These are phyloP conservation scores for Arthroderma sp. DNA, from an alignment of 2,329 filamentous ascomycete genomes.

Conservation along the genomic window DNA sequence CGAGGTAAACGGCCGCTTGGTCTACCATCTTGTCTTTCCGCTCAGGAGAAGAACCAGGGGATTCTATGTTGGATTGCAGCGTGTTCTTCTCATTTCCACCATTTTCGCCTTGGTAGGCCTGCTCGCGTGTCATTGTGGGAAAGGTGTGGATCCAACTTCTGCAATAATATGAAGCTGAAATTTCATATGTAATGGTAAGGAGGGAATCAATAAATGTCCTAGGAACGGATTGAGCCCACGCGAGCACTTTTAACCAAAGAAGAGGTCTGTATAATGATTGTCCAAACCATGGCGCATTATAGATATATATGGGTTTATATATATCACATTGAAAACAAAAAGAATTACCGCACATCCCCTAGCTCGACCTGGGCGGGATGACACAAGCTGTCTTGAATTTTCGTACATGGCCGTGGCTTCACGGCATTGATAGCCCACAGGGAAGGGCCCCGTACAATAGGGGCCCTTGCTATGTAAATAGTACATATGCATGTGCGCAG, in stretches of 20 bases:
- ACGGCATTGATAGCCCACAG: neutral
- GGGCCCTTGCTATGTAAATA: neutral
- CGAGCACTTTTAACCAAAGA: neutral
- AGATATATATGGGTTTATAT: neutral
- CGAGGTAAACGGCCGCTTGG: constrained; percentile 20
- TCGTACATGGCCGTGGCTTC: neutral
- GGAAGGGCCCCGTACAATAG: neutral
- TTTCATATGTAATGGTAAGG: neutral
- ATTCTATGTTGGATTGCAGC: neutral
- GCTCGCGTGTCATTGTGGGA: neutral
- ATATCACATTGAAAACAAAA: neutral
- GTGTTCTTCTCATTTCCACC: neutral
- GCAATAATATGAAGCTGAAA: neutral
- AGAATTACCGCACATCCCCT: neutral
- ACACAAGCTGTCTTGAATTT: neutral
- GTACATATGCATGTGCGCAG: neutral
- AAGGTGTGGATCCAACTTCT: neutral
- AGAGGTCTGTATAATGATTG: neutral
- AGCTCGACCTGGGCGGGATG: neutral
- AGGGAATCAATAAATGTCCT: neutral
- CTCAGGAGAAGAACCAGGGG: neutral
- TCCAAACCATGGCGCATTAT: neutral
- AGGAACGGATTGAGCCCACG: neutral
- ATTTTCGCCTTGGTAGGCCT: neutral
- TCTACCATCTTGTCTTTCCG: constrained; percentile 13